A percentile compares a stretch with the other conserved stretches of the same genome.
Conservation (phyloP, 2,329 filamentous ascomycete species). For the Aschersonia sp. region DNA sequence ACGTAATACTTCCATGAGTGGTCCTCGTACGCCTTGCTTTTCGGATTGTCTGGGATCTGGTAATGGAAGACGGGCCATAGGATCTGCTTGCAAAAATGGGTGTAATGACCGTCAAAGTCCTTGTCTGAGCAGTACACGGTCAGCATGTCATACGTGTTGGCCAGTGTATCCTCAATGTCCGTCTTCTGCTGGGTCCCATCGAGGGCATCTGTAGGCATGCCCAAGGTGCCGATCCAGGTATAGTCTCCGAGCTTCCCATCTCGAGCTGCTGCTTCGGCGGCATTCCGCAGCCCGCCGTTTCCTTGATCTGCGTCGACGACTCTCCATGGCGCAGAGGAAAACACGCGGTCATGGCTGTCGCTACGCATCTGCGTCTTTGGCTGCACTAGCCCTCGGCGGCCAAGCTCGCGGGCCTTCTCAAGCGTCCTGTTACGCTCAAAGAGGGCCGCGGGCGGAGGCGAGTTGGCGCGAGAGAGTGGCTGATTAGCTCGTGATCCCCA, state of each 20-base stretch:
- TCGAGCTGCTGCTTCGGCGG: constrained; percentile 62
- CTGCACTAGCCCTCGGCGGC: constrained; percentile 42
- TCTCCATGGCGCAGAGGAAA: constrained; percentile 67
- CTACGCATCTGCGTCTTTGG: constrained; percentile 36
- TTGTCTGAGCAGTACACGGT: constrained; percentile 79
- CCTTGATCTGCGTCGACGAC: constrained; percentile 79
- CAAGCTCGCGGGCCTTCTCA: constrained; percentile 42
- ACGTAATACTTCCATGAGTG: constrained; percentile 95
- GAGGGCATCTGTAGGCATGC: constrained; percentile 84
- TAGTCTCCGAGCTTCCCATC: constrained; percentile 57
- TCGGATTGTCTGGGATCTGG: constrained; percentile 92
- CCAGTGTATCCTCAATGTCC: constrained; percentile 69
- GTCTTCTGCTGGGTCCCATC: constrained; percentile 58
- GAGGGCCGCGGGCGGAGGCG: constrained; percentile 61
- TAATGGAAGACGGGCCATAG: constrained; percentile 98
- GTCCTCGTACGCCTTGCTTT: constrained; percentile 95
- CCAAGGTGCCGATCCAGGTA: constrained; percentile 83
- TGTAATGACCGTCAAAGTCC: constrained; percentile 88
- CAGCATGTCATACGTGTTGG: constrained; percentile 68
- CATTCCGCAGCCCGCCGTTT: constrained; percentile 83
- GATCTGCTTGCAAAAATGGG: constrained; percentile 94
- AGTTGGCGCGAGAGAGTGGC: constrained; percentile 59
- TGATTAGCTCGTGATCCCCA: constrained; percentile 70
- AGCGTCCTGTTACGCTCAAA: constrained; percentile 48
- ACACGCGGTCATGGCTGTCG: constrained; percentile 53